Evolutionary conservation across 1,284 basidiomycete species (phyloP).

Genomic region (Trichosporon sp.): DNA sequence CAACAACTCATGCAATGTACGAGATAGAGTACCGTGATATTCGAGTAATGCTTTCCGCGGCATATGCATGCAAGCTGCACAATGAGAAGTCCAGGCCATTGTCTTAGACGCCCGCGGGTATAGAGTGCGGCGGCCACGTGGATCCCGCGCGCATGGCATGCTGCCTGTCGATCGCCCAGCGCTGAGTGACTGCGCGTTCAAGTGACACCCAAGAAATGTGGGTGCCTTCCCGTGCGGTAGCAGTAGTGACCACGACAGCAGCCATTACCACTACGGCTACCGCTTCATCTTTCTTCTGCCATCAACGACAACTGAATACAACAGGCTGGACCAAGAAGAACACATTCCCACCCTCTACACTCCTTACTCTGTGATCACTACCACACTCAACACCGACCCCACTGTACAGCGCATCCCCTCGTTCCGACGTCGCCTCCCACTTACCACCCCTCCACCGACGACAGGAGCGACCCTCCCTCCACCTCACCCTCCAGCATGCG

Average conservation of each 20-base stretch:
- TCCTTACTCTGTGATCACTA: neutral
- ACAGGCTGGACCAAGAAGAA: too few relatives aligned
- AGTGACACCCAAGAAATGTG: neutral
- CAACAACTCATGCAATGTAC: too few relatives aligned
- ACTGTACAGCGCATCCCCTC: too few relatives aligned
- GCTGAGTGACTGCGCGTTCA: neutral
- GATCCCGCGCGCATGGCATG: neutral
- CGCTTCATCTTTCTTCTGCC: neutral
- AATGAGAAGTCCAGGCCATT: too few relatives aligned
- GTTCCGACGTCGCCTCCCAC: neutral
- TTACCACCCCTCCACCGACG: neutral
- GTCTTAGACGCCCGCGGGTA: neutral
- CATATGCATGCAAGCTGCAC: neutral
- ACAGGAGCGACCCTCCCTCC: neutral
- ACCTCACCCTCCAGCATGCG: constrained; percentile 6
- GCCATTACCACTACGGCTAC: neutral
- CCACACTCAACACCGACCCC: neutral
- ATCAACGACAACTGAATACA: neutral
- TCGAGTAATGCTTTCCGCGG: neutral
- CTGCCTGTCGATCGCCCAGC: neutral
- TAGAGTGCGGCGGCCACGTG: neutral
- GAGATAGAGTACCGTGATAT: too few relatives aligned
- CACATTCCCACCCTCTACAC: neutral
- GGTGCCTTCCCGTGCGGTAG: neutral
- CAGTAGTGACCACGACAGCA: neutral